Base-by-base conservation (phyloP, 768 basidiomycete genomes). In the Pilatotrama ljubarskyi region DNA sequence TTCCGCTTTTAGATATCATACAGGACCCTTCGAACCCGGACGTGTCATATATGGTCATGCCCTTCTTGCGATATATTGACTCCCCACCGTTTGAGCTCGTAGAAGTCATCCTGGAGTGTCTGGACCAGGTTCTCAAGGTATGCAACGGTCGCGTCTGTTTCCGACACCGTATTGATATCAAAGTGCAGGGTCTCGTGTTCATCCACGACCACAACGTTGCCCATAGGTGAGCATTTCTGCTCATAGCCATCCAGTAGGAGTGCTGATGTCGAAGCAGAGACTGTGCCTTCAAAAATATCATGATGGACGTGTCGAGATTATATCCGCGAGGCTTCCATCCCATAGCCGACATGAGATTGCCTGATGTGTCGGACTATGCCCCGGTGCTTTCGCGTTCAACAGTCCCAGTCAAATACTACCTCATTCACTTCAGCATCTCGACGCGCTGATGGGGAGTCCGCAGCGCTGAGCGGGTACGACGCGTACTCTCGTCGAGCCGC, bases 361-460 rank as follows among this genome's bases (percentile, higher is more conserved):
- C 60, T 1, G 49, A 55, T 41, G 43, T 26, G 25, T 36, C 41
- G 5, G 29, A 6, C 2, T 13, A 24, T 6, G 49, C 59, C 9
- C 43, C 51, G 0, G 20, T 14, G 20, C 22, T 49, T 8, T 44
- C 49, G 1, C 43, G 63, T 8, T 25, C 62, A 3, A 29, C 18
- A 5, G 48, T 49, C n/a, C 49, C 59, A 1, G 52, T 69, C 17
- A 65, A 59, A n/a, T 71, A 71, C 49, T 71, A 71, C 53, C 68
- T 44, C 52, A 59, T 68, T 17, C 69, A 71, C 61, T 70, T 68
- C 46, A 68, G 69, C 26, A 61, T 71, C n/a, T 71, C 70, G 1
- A 58, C 63, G 0, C 37, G 29, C 15, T 62, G 52, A 37, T 32
- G 29, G 10, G 10, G 29, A 32, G 29, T 10, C 29, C 5, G 10